Evolutionary conservation across 495 filamentous ascomycete species (phyloP).

Genomic region (Penicillium simplicissimum): DNA sequence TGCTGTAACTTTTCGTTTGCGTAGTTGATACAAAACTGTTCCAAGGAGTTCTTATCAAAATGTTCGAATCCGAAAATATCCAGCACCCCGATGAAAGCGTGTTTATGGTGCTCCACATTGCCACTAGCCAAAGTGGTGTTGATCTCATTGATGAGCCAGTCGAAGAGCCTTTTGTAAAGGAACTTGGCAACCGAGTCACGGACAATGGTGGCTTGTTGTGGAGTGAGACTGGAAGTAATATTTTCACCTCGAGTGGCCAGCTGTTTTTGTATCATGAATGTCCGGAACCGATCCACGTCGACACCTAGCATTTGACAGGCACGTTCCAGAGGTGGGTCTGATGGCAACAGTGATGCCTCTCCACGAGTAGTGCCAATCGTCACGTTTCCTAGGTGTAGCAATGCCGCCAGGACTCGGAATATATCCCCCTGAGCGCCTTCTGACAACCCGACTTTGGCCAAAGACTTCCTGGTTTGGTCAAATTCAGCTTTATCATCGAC

Average conservation of each 20-base stretch:
- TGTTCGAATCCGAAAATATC: constrained; percentile 99
- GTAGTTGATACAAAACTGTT: constrained; percentile 99
- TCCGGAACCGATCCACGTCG: constrained; percentile 82
- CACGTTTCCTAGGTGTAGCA: constrained; percentile 96
- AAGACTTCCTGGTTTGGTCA: constrained; percentile 76
- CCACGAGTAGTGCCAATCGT: constrained; percentile 89
- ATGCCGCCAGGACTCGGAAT: constrained; percentile 86
- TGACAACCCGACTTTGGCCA: constrained; percentile 84
- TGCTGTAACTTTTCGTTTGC: constrained; percentile 99
- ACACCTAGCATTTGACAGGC: constrained; percentile 90
- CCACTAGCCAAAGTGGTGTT: constrained; percentile 88
- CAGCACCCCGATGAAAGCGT: constrained; percentile 96
- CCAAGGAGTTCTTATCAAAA: constrained; percentile 99
- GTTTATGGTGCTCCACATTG: constrained; percentile 78
- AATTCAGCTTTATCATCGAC: constrained; percentile 97
- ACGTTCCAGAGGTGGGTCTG: constrained; percentile 76
- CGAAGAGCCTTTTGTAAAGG: constrained; percentile 97
- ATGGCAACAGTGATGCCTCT: constrained; percentile 77
- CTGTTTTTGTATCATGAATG: constrained; percentile 99
- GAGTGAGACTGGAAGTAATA: constrained; percentile 93
- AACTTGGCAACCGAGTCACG: constrained; percentile 98
- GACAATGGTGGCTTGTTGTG: constrained; percentile 91
- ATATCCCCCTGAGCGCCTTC: constrained; percentile 74
- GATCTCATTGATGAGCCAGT: constrained; percentile 97
- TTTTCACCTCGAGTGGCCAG: constrained; percentile 95